Conservation (phyloP, 225 moss, liverwort and hornwort species). For the Rhytidiadelphus loreus region DNA sequence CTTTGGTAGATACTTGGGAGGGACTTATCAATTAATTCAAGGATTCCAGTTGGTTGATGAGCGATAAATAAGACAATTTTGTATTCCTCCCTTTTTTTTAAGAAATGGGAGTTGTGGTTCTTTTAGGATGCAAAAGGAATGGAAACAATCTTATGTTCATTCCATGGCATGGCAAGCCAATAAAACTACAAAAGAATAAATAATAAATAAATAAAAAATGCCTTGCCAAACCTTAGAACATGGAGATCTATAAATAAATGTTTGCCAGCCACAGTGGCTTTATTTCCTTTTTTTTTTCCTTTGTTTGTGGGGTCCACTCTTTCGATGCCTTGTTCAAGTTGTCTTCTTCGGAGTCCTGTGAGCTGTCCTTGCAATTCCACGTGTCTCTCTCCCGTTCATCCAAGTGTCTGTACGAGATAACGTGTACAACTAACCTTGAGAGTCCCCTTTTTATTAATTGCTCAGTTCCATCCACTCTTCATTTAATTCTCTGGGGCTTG, state of each 20-base stretch:
- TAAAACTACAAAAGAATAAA: background rate
- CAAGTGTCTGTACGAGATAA: background rate
- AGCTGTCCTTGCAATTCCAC: background rate
- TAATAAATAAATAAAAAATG: no score
- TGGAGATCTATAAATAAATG: background rate
- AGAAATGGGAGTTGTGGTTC: no score
- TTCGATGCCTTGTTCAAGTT: background rate
- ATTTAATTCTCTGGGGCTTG: background rate
- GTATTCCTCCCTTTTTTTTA: no score
- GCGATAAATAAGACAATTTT: background rate
- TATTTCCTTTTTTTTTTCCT: background rate
- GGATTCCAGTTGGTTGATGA: rapidly evolving
- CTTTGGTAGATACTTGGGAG: background rate
- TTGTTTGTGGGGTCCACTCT: no score
- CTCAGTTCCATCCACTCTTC: background rate
- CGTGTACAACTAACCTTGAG: background rate
- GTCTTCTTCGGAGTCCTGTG: background rate
- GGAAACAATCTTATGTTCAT: background rate
- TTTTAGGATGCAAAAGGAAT: background rate
- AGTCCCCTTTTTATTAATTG: background rate
- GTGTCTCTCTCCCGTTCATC: background rate
- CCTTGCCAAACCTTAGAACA: background rate
- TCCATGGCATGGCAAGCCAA: background rate
- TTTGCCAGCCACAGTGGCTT: background rate
- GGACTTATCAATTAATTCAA: background rate